phyloP scores from a whole-genome alignment of 345 rosid species.

The Clarkia xantiana region DNA sequence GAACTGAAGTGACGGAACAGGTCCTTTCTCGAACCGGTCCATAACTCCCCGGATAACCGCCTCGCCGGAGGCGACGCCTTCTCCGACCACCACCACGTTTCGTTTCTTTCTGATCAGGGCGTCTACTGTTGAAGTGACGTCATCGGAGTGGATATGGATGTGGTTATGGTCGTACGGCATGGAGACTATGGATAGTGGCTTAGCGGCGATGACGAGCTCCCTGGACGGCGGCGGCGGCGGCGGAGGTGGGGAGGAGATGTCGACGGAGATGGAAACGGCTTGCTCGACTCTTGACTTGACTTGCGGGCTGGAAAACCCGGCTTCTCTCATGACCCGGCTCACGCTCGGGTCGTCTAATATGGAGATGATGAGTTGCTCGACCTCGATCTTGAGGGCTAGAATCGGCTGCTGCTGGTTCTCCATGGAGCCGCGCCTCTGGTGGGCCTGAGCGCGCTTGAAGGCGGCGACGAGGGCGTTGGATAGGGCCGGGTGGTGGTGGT shows the following conservation, averaged over 20 bases:
- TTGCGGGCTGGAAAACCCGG: conserved; percentile 61
- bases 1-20: conserved; percentile 27
- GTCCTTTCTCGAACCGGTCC: conserved; percentile 40
- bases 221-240: conserved; percentile 14
- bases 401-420: conserved; percentile 76
- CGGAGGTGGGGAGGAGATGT: conserved; percentile 9
- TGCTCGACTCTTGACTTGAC: conserved; percentile 50
- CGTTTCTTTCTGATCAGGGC: conserved; percentile 25
- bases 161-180: conserved; percentile 1
- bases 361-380: conserved; percentile 48
- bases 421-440: conserved; percentile 61
- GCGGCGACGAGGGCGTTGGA: conserved; percentile 68
- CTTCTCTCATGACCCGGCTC: conserved; percentile 72
- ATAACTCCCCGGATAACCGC: conserved; percentile 30
- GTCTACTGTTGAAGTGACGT: conserved; percentile 28
- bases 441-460: conserved; percentile 68
- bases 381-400: conserved; percentile 54
- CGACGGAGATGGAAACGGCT: conserved; percentile 42
- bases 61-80: conserved; percentile 25
- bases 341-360: conserved; percentile 73
- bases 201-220: conserved; percentile 1
- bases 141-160: conserved; percentile 15
- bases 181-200: conserved; percentile 14
- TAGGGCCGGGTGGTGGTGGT: conserved; percentile 28
- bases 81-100: conserved; percentile 42